Percentiles rank a stretch among this genome's conserved stretches.
phyloP scores from a whole-genome alignment of 202 grass and related monocot genomes.

The Elaeis oleifera region DNA sequence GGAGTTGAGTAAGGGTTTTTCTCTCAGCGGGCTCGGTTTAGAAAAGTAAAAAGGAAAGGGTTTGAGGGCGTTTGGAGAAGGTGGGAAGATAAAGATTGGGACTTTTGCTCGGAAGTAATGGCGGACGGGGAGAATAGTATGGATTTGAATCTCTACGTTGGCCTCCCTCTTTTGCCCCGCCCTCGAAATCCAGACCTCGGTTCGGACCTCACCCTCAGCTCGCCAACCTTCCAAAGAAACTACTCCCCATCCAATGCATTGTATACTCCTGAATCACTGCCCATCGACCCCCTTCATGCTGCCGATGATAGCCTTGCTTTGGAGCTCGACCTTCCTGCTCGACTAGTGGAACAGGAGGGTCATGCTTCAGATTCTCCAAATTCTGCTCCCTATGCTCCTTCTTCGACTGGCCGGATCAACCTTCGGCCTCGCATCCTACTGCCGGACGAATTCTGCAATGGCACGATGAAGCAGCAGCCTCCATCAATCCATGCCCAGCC shows the following conservation, averaged over 20 bases:
- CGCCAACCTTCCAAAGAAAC: too few species aligned
- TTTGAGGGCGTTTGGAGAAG: too few species aligned
- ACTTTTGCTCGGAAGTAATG: not conserved
- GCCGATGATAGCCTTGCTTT: not conserved
- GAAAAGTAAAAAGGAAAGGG: too few species aligned
- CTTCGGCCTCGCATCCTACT: too few species aligned
- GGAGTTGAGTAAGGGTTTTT: too few species aligned
- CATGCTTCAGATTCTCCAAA: too few species aligned
- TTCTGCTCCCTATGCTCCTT: too few species aligned
- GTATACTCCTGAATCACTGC: constrained; percentile 22
- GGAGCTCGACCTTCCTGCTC: not conserved
- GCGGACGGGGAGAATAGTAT: constrained; percentile 14
- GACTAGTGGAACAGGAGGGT: not conserved
- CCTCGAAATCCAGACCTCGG: constrained; percentile 21
- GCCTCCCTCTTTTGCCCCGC: constrained; percentile 40
- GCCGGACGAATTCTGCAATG: not conserved
- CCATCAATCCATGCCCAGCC: not conserved
- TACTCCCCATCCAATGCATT: constrained; percentile 60
- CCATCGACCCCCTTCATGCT: constrained; percentile 27
- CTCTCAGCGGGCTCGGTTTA: too few species aligned
- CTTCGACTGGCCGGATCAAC: too few species aligned
- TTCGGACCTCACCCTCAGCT: constrained; percentile 24
- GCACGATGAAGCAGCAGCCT: too few species aligned
- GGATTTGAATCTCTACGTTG: constrained; percentile 60
- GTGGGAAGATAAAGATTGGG: too few species aligned